Evolutionary conservation across 2,329 filamentous ascomycete genomes (phyloP).

Genomic region (Phaeoacremonium minimum): DNA sequence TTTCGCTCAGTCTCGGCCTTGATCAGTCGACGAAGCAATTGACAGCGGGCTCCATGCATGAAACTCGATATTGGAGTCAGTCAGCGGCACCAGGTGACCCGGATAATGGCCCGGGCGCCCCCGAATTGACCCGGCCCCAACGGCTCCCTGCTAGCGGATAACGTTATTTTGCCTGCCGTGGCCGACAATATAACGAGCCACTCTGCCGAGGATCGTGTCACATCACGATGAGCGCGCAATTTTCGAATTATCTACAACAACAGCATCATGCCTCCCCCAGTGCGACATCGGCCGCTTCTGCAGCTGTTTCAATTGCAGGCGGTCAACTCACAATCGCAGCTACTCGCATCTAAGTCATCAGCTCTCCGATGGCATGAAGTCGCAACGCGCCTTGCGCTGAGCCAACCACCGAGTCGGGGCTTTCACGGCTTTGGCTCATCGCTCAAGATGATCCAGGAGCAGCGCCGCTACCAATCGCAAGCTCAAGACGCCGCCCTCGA

Average conservation of each 20-base stretch:
- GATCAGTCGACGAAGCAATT: no score
- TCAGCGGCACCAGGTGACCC: no score
- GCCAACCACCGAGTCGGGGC: background rate
- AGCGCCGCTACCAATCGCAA: background rate
- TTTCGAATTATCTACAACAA: background rate
- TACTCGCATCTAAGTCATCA: no score
- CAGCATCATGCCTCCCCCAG: background rate
- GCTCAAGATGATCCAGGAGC: background rate
- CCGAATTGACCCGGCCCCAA: background rate
- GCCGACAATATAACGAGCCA: background rate
- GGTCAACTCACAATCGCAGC: no score
- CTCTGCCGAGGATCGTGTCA: background rate
- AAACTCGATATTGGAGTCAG: no score
- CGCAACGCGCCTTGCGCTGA: no score
- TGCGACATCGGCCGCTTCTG: background rate
- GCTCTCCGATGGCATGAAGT: no score
- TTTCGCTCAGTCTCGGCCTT: no score
- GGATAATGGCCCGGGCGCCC: background rate
- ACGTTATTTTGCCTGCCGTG: background rate
- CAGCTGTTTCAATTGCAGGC: background rate
- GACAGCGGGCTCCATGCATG: no score
- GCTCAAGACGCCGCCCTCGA: background rate
- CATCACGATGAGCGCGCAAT: background rate
- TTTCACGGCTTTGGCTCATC: background rate
- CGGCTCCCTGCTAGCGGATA: background rate